Evolutionary conservation across 2,329 filamentous ascomycete genomes (phyloP), one percentile per base, ranked within the genome.

Genomic region (Diplodia sapinea): DNA sequence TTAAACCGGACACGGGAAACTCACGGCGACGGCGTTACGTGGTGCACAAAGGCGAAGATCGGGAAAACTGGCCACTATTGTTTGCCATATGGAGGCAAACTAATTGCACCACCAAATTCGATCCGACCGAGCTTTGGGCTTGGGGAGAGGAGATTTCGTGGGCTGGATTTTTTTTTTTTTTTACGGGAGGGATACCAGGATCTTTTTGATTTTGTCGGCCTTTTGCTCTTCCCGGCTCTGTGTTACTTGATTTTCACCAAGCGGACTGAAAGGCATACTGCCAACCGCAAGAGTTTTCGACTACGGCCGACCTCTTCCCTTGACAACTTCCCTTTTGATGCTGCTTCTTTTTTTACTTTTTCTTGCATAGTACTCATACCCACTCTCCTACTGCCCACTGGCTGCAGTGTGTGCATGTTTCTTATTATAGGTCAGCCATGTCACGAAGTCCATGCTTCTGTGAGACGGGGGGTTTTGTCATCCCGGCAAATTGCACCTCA

Each of bases 351-450:
- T 36, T 29, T n/a, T n/a, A n/a, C 31, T 50, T n/a, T 23, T 38
- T 26, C 40, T 33, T 65, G 59, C 59, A 38, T 51, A 51, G 43
- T 63, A 63, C 59, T 51, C 59, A 65, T 65, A 65, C 62, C 49
- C 49, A 47, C 33, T 49, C 61, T 65, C 23, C 51, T 65, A 20
- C 26, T 54, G 36, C 29, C 49, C 40, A 52, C 40, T n/a, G 43
- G 61, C 52, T 23, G 52, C 33, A 65, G 67, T 55, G 52, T 65
- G 26, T 47, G 40, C 52, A 52, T 63, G 62, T 66, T 52, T 59
- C 40, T 54, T 68, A 62, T 68, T 65, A 38, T 51, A 63, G 59
- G 59, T 51, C 59, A 31, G 57, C 59, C 59, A 63, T 63, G 59
- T 51, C 59, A 63, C 29, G 47, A 63, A 51, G 59, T 51, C 59